These are phyloP conservation scores for Aspergillus conjunctus DNA, from an alignment of 495 filamentous ascomycete genomes.

Conservation along the genomic window DNA sequence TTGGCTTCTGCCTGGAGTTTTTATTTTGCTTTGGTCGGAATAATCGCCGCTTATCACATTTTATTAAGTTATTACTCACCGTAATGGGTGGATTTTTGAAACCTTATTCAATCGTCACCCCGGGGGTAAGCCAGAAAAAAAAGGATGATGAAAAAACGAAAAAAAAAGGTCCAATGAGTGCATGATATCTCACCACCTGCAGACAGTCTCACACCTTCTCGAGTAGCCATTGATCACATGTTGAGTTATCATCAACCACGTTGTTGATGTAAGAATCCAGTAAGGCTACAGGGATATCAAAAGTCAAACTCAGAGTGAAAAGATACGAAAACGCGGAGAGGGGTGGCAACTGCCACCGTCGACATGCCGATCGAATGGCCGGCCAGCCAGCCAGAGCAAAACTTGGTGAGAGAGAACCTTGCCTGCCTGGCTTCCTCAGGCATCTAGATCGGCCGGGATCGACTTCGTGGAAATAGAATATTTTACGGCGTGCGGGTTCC, in stretches of 20 bases:
- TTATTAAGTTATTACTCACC: not conserved
- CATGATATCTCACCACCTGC: not conserved
- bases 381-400: not conserved
- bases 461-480: conserved; percentile 15
- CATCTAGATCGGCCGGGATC: not conserved
- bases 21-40: not conserved
- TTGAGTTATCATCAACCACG: conserved; percentile 8
- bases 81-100: not conserved
- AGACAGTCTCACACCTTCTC: no score
- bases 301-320: not conserved
- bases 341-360: not conserved
- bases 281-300: conserved; percentile 8
- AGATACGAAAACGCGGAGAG: not conserved
- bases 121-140: not conserved
- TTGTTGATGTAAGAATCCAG: conserved; percentile 4
- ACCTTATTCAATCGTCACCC: not conserved
- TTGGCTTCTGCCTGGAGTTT: not conserved
- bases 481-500: conserved; percentile 17
- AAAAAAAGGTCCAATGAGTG: not conserved
- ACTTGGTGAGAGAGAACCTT: not conserved
- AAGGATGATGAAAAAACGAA: not conserved
- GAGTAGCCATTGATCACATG: conserved; percentile 5
- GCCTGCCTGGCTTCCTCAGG: not conserved
- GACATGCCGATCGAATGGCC: not conserved
- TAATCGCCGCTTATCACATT: not conserved